Conservation (phyloP, 2,329 filamentous ascomycete species). For the Zymoseptoria passerinii region DNA sequence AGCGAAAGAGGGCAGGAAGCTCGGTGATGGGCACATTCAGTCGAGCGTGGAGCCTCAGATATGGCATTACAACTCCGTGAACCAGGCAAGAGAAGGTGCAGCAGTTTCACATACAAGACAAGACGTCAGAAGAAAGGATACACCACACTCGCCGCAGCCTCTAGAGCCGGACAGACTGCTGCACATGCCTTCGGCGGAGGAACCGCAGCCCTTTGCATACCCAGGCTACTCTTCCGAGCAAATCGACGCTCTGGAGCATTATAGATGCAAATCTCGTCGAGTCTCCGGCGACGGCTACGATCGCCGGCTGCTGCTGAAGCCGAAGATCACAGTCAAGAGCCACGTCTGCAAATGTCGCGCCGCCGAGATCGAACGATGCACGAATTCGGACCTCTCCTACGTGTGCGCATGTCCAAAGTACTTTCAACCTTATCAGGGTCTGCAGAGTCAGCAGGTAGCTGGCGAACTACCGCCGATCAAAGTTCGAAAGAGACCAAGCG, state of each 20-base stretch:
- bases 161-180: conserved; percentile 25
- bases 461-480: not conserved
- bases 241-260: conserved; percentile 26
- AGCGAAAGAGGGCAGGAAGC: conserved; percentile 23
- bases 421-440: not conserved
- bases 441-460: not conserved
- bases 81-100: not conserved
- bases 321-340: not conserved
- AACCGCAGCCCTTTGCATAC: conserved; percentile 28
- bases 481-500: not conserved
- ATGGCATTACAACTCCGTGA: not conserved
- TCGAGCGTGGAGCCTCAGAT: conserved; percentile 7
- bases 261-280: conserved; percentile 21
- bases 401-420: not conserved
- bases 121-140: not conserved
- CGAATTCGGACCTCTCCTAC: not conserved
- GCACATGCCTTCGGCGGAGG: conserved; percentile 29
- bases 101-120: not conserved
- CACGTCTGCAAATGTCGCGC: not conserved
- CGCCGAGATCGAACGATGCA: not conserved
- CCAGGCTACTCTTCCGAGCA: conserved; percentile 24
- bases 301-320: conserved; percentile 8
- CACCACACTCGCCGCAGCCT: not conserved
- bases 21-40: conserved; percentile 10
- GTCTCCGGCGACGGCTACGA: conserved; percentile 23